Percentiles rank a stretch among this genome's conserved stretches.
phyloP scores from a whole-genome alignment of 306 rosid species.

The Sicyos edulis region DNA sequence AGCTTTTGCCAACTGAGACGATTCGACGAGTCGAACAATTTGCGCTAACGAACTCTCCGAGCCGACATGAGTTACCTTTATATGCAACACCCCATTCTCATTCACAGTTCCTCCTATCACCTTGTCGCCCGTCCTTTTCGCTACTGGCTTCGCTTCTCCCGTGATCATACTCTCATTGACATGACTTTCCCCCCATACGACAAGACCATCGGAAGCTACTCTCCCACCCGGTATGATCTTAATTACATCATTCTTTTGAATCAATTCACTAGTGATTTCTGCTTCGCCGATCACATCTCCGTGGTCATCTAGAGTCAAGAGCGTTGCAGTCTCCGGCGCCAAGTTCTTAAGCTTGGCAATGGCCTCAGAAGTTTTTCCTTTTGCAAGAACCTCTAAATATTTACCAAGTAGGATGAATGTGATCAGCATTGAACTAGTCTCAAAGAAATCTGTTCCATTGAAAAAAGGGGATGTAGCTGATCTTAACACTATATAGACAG shows the following conservation, averaged over 20 bases:
- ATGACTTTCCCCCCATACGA: conserved; percentile 65
- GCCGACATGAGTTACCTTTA: conserved; percentile 75
- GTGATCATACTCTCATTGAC: conserved; percentile 90
- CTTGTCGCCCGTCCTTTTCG: conserved; percentile 46
- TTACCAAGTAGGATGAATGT: conserved; percentile 73
- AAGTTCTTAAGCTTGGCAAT: conserved; percentile 81
- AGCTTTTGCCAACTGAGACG: conserved; percentile 93
- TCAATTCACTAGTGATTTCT: conserved; percentile 54
- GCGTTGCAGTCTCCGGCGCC: conserved; percentile 59
- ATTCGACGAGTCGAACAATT: conserved; percentile 79
- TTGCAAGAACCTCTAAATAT: conserved; percentile 75
- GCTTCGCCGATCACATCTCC: conserved; percentile 42
- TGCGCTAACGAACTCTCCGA: conserved; percentile 76
- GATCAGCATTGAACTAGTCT: conserved; percentile 77
- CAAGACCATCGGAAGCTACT: conserved; percentile 71
- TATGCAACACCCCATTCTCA: conserved; percentile 74
- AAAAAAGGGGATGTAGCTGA: conserved; percentile 47
- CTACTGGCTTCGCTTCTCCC: conserved; percentile 62
- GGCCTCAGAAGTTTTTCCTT: conserved; percentile 76
- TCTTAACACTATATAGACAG: conserved; percentile 58
- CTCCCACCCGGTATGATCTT: conserved; percentile 62
- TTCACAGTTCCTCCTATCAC: conserved; percentile 84
- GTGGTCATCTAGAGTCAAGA: conserved; percentile 40
- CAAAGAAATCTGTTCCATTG: conserved; percentile 69
- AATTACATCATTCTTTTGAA: conserved; percentile 65